phyloP scores from a whole-genome alignment of 495 filamentous ascomycete genomes.

The Hypoxylon lienhwacheense region DNA sequence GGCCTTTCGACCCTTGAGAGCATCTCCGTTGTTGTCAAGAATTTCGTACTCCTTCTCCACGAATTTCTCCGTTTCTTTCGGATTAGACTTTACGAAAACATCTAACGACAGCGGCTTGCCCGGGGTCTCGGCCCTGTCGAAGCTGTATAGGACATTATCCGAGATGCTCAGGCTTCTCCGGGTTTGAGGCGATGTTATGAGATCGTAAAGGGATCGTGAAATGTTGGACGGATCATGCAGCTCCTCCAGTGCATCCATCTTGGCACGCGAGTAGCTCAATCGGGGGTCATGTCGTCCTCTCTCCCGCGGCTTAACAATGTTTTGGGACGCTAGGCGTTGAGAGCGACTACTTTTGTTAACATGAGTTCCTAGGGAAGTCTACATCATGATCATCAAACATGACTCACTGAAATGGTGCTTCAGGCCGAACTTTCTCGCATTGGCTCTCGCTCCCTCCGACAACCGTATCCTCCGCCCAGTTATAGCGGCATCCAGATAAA shows the following conservation, averaged over 20 bases:
- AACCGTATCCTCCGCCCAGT: constrained; percentile 10
- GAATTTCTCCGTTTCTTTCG: constrained; percentile 48
- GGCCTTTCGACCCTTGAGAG: constrained; percentile 48
- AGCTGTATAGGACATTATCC: constrained; percentile 49
- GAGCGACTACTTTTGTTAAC: constrained; percentile 13
- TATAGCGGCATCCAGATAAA: constrained; percentile 28
- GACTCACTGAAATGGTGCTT: constrained; percentile 27
- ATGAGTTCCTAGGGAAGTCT: constrained; percentile 2
- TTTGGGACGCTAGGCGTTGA: constrained; percentile 37
- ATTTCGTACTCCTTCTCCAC: constrained; percentile 55
- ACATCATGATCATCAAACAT: constrained; percentile 14
- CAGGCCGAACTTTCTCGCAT: constrained; percentile 40
- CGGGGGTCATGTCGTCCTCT: constrained; percentile 22
- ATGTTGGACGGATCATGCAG: constrained; percentile 38
- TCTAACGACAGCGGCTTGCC: constrained; percentile 45
- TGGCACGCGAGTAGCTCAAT: constrained; percentile 26
- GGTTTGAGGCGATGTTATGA: constrained; percentile 24
- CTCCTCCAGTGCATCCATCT: constrained; percentile 39
- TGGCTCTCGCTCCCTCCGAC: constrained; percentile 30
- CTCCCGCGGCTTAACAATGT: constrained; percentile 42
- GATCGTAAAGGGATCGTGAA: constrained; percentile 37
- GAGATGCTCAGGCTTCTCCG: constrained; percentile 32
- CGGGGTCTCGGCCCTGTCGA: constrained; percentile 47
- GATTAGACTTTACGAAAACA: constrained; percentile 47
- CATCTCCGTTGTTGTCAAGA: constrained; percentile 48